These are phyloP conservation scores for Allantophomopsis cytisporea DNA, from an alignment of 2,329 filamentous ascomycete genomes.

Conservation along the genomic window DNA sequence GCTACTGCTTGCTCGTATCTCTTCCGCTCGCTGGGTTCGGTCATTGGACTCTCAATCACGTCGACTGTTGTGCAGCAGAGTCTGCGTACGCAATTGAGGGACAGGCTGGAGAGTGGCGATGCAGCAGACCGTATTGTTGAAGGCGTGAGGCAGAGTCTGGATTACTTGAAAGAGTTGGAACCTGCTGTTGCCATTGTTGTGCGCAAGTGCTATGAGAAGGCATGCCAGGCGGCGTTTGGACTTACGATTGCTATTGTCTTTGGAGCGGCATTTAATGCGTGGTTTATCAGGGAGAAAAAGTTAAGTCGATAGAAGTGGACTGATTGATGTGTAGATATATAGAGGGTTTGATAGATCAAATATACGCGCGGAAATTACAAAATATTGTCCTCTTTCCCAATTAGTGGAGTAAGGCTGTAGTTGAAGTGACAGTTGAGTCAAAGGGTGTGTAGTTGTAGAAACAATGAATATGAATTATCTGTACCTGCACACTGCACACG, in stretches of 20 bases:
- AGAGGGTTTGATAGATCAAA: too few species aligned
- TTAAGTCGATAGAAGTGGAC: constrained; percentile 17
- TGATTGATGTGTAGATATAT: too few species aligned
- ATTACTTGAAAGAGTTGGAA: constrained; percentile 52
- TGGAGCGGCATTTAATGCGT: constrained; percentile 24
- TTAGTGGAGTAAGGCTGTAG: too few species aligned
- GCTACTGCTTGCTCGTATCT: constrained; percentile 71
- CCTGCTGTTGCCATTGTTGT: constrained; percentile 45
- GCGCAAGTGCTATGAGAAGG: constrained; percentile 47
- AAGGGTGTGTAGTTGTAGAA: too few species aligned
- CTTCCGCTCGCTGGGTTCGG: constrained; percentile 64
- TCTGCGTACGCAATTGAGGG: constrained; percentile 41
- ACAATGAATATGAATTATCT: too few species aligned
- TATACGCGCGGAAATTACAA: too few species aligned
- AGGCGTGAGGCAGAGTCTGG: constrained; percentile 54
- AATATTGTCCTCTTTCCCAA: too few species aligned
- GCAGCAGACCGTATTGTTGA: constrained; percentile 54
- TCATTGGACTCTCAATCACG: constrained; percentile 48
- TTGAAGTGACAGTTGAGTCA: too few species aligned
- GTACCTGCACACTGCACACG: too few species aligned
- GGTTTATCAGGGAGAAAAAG: constrained; percentile 44
- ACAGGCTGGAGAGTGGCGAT: constrained; percentile 37
- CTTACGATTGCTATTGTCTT: constrained; percentile 22
- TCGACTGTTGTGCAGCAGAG: constrained; percentile 60
- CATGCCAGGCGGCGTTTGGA: constrained; percentile 25